Base-by-base conservation (phyloP, 2,329 filamentous ascomycete genomes). In the Sarocladiaceae sp. region DNA sequence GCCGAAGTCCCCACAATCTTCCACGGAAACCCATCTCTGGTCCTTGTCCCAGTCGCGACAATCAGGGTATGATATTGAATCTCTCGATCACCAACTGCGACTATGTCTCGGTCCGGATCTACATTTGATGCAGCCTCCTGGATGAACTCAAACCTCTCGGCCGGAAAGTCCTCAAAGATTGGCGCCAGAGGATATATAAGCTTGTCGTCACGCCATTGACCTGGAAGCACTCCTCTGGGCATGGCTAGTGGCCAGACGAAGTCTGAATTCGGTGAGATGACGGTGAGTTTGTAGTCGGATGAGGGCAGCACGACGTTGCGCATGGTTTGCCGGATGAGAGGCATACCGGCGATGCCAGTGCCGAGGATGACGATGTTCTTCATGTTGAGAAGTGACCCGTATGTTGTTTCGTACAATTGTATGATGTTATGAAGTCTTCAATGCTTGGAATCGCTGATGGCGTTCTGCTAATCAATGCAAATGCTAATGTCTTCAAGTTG, bases 51-150 rank as follows among this genome's bases (percentile, higher is more conserved):
- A 2, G 80, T 84, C 10, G 79, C 78, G 39, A 84, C 64, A 54
- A 84, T 60, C 12, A 83, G 66, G 20, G 71, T 72, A 56, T 81
- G 71, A 59, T 83, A 84, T 18, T 55, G 54, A 52, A 81, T 60
- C 11, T 64, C 63, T 5, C 66, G 64, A 4, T 54, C 60, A 6
- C 65, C 68, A 13, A 81, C 67, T 1, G 61, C 62, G 22, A 82
- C 73, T 1, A 62, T 66, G 55, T 75, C 77, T 42, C 55, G 55
- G 2, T 63, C 63, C 0, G 72, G 63, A 42, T 77, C 71, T 3
- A 82, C 61, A 11, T 60, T 56, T 12, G 69, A 64, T 37, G 80
- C 80, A 31, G 67, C 68, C 42, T 76, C 80, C 35, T 71, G 58
- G 22, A 84, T 62, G 57, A 80, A 76, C 59, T 81, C 76, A 57